A percentile compares a stretch with the other conserved stretches of the same genome.
These are phyloP conservation scores for Apiospora sp. DNA, from an alignment of 2,329 filamentous ascomycete genomes.

Conservation along the genomic window DNA sequence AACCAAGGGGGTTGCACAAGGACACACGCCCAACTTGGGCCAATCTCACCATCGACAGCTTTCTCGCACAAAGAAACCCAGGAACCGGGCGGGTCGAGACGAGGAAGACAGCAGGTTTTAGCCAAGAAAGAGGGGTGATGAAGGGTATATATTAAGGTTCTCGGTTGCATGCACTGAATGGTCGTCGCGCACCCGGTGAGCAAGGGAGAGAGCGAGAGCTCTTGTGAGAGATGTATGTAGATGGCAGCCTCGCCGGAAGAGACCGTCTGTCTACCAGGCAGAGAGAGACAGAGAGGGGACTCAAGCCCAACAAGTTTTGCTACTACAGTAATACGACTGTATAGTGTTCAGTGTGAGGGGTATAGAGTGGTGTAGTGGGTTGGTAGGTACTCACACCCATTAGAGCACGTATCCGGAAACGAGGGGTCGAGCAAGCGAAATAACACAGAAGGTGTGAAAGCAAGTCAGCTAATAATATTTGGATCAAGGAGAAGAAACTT, in stretches of 20 bases:
- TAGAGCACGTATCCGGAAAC: not conserved
- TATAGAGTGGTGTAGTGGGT: not conserved
- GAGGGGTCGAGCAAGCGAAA: not conserved
- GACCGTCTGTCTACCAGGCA: not conserved
- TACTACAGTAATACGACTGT: not conserved
- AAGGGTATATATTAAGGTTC: not conserved
- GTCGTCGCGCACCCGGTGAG: not conserved
- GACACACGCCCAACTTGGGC: conserved; percentile 5
- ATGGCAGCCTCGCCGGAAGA: not conserved
- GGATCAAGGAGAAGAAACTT: not conserved
- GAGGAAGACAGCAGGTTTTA: not conserved
- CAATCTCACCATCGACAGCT: conserved; percentile 15
- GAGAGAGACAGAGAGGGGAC: not conserved
- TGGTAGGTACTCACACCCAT: not conserved
- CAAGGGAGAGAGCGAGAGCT: not conserved
- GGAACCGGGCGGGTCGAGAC: conserved; percentile 2
- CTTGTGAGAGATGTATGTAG: not conserved
- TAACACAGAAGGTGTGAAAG: not conserved
- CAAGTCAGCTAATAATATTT: not conserved
- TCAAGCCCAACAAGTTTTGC: not conserved
- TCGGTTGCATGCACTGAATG: not conserved
- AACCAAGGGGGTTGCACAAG: conserved; percentile 7
- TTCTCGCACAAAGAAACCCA: not conserved
- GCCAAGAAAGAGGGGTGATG: conserved; percentile 13
- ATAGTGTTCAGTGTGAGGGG: not conserved